These are phyloP conservation scores for Allium cepa DNA, from an alignment of 106 monocot species.

Conservation along the genomic window DNA sequence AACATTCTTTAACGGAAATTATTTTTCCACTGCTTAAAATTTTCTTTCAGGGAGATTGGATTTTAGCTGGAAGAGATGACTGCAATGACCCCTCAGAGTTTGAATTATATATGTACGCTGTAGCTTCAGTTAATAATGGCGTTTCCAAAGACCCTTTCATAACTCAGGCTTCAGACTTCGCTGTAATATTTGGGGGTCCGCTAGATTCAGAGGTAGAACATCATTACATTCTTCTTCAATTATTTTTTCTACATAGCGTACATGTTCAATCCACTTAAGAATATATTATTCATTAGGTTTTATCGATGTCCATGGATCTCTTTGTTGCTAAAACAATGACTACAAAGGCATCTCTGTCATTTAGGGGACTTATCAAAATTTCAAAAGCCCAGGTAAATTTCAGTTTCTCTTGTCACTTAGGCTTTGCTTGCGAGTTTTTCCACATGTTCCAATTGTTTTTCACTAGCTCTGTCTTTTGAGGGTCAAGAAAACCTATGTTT, in stretches of 20 bases:
- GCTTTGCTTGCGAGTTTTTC: no score
- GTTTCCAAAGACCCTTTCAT: slow-evolving; percentile 78
- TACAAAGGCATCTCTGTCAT: slow-evolving; percentile 88
- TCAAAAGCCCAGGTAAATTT: slow-evolving; percentile 48
- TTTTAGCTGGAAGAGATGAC: slow-evolving; percentile 55
- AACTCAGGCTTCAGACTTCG: slow-evolving; percentile 80
- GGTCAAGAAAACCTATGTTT: no score
- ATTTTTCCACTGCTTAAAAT: neutral
- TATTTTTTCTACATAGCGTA: no score
- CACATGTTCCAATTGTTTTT: no score
- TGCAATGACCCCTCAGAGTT: slow-evolving; percentile 17
- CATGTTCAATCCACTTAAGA: no score
- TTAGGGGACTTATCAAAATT: slow-evolving; percentile 57
- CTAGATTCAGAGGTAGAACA: slow-evolving; percentile 91
- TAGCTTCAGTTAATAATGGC: slow-evolving; percentile 62
- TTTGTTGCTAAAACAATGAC: slow-evolving; percentile 97
- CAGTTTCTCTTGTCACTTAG: no score
- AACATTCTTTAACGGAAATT: no score
- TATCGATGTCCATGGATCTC: slow-evolving; percentile 97
- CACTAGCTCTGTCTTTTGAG: no score
- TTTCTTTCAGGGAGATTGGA: slow-evolving; percentile 80
- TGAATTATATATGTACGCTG: slow-evolving; percentile 70
- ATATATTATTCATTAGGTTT: slow-evolving; percentile 49
- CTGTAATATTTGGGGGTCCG: slow-evolving; percentile 80
- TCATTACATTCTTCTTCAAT: no score